Evolutionary conservation across 78 protist species (phyloP).

Genomic region (Polysphondylium violaceum): DNA sequence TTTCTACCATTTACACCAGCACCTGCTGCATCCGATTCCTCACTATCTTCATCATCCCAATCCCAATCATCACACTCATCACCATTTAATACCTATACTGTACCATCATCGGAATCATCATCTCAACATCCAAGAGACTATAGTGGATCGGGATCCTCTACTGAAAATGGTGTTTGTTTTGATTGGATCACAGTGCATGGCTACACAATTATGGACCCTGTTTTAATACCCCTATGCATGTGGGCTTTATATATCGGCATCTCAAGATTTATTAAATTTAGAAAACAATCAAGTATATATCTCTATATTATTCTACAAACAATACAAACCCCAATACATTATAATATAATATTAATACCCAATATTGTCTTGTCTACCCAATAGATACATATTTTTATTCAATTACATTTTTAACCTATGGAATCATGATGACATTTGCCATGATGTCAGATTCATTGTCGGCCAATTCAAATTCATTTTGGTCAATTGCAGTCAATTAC

Average conservation of each 20-base stretch:
- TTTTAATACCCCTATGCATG: constrained; percentile 22
- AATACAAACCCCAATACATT: neutral
- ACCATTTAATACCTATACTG: too few relatives aligned
- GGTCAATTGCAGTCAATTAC: neutral
- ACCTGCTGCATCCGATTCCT: neutral
- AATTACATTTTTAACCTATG: constrained; percentile 26
- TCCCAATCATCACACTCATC: too few relatives aligned
- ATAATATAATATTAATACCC: too few relatives aligned
- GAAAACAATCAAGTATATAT: neutral
- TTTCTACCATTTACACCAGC: neutral
- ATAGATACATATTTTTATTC: constrained; percentile 17
- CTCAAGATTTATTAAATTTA: constrained; percentile 1
- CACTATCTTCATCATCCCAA: too few relatives aligned
- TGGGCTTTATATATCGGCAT: constrained; percentile 57
- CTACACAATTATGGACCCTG: constrained; percentile 4
- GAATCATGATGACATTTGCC: constrained; percentile 45
- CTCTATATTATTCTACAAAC: neutral
- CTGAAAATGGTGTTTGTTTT: neutral
- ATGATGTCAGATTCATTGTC: constrained; percentile 32
- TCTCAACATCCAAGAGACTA: too few relatives aligned
- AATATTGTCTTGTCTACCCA: too few relatives aligned
- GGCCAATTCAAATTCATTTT: neutral
- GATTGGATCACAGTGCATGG: constrained; percentile 9
- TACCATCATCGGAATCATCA: neutral
- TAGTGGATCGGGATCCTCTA: neutral